phyloP scores from a whole-genome alignment of 805 yeast genomes.

The Ogataea parapolymorpha region DNA sequence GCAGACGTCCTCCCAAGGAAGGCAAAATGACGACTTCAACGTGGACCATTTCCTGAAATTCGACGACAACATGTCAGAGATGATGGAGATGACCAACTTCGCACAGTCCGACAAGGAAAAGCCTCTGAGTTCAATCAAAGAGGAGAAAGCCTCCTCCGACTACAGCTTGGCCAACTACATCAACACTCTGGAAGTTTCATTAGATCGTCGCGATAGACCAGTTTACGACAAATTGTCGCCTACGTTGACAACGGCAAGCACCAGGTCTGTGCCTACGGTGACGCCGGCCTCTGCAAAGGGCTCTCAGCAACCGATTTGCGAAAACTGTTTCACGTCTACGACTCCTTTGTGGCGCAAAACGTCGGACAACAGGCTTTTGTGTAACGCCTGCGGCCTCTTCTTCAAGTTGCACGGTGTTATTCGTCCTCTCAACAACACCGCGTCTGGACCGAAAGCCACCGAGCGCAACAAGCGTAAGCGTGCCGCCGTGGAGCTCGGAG shows the following conservation, averaged over 20 bases:
- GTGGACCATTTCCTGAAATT: constrained; percentile 33
- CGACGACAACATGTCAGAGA: constrained; percentile 26
- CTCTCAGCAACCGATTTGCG: constrained; percentile 49
- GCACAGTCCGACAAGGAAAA: constrained; percentile 8
- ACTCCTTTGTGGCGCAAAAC: constrained; percentile 91
- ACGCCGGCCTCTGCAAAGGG: constrained; percentile 10
- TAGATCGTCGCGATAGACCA: constrained; percentile 25
- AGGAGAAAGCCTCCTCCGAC: constrained; percentile 10
- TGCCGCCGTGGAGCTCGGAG: constrained; percentile 1
- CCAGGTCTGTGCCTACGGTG: constrained; percentile 9
- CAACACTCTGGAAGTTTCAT: constrained; percentile 32
- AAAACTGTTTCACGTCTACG: constrained; percentile 85
- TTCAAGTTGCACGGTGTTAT: constrained; percentile 76
- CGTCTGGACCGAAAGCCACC: constrained; percentile 6
- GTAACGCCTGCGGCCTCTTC: constrained; percentile 92
- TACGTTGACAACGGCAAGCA: constrained; percentile 13
- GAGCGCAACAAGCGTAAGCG: constrained; percentile 17
- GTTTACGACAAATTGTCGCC: constrained; percentile 10
- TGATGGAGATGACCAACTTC: constrained; percentile 28
- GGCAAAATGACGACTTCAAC: constrained; percentile 26
- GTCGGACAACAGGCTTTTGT: constrained; percentile 77
- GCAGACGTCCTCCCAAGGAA: constrained; percentile 6
- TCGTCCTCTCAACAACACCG: constrained; percentile 27
- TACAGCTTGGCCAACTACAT: constrained; percentile 31
- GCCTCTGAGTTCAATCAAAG: constrained; percentile 1